Conservation (phyloP, 2,329 filamentous ascomycete genomes). For the Hymenoscyphus fraxineus region DNA sequence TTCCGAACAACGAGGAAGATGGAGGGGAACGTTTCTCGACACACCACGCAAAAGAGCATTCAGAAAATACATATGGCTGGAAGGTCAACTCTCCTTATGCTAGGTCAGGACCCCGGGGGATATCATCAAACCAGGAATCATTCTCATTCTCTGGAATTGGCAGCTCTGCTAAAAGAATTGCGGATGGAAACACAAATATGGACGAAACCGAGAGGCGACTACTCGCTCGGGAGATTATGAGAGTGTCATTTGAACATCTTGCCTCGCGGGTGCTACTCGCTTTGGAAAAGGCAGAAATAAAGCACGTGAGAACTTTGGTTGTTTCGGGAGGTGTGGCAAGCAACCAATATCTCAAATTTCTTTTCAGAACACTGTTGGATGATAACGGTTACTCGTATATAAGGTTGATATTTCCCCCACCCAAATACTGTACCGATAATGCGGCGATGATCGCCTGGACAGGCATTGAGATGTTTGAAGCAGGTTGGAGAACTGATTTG, state of each 20-base stretch:
- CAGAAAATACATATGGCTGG: constrained; percentile 55
- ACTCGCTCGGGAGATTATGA: constrained; percentile 72
- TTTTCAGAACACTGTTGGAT: constrained; percentile 56
- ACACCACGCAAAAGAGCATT: not conserved
- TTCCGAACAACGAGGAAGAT: constrained; percentile 44
- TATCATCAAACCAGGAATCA: constrained; percentile 30
- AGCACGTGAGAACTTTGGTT: constrained; percentile 59
- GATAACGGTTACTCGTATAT: constrained; percentile 62
- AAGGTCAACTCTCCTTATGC: constrained; percentile 63
- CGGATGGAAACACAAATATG: constrained; percentile 43
- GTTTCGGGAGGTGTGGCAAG: constrained; percentile 88
- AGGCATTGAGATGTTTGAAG: constrained; percentile 85
- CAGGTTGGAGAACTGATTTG: constrained; percentile 65
- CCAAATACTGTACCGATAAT: constrained; percentile 83
- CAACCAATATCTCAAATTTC: constrained; percentile 71
- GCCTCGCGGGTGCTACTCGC: constrained; percentile 69
- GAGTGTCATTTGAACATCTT: constrained; percentile 82
- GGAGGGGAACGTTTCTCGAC: not conserved
- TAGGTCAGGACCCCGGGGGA: constrained; percentile 44
- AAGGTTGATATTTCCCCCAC: constrained; percentile 68
- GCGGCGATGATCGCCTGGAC: constrained; percentile 97
- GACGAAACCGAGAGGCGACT: constrained; percentile 57
- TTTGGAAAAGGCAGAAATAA: constrained; percentile 42
- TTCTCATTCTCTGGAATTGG: constrained; percentile 75
- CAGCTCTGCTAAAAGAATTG: constrained; percentile 58